phyloP scores from a whole-genome alignment of 257 asterid genomes.

The Agastache rugosa region DNA sequence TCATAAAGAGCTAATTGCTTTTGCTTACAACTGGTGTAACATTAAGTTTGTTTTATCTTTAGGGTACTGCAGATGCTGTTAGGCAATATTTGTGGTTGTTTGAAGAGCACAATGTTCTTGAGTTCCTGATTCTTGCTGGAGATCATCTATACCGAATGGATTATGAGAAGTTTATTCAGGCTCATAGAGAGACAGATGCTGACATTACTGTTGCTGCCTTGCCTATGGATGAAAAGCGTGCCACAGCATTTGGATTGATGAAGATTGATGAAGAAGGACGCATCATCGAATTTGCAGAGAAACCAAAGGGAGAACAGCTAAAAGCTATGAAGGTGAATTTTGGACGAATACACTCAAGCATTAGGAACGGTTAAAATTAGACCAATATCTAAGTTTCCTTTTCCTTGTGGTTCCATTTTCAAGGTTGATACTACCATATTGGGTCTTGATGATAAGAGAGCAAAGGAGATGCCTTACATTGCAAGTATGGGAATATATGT shows the following conservation, averaged over 20 bases:
- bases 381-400: slow-evolving; percentile 31
- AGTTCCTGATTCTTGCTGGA: slow-evolving; percentile 88
- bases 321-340: slow-evolving; percentile 76
- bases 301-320: slow-evolving; percentile 91
- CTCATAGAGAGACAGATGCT: slow-evolving; percentile 98
- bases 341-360: slow-evolving; percentile 14
- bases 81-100: slow-evolving; percentile 93
- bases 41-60: slow-evolving; percentile 32
- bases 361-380: background rate
- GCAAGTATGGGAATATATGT: slow-evolving; percentile 99
- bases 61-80: slow-evolving; percentile 99
- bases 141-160: slow-evolving; percentile 97
- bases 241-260: slow-evolving; percentile 95
- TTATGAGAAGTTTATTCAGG: slow-evolving; percentile 91
- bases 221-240: slow-evolving; percentile 97
- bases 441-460: slow-evolving; percentile 94
- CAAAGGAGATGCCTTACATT: slow-evolving; percentile 91
- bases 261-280: slow-evolving; percentile 98
- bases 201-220: slow-evolving; percentile 96
- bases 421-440: slow-evolving; percentile 95
- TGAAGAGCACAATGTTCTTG: slow-evolving; percentile 90
- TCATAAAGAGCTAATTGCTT: slow-evolving; percentile 2
- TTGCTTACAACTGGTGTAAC: slow-evolving; percentile 5
- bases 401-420: slow-evolving; percentile 20
- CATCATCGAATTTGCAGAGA: slow-evolving; percentile 86